These are phyloP conservation scores for Cucumis cinereus DNA, from an alignment of 306 rosid genomes.

Conservation along the genomic window DNA sequence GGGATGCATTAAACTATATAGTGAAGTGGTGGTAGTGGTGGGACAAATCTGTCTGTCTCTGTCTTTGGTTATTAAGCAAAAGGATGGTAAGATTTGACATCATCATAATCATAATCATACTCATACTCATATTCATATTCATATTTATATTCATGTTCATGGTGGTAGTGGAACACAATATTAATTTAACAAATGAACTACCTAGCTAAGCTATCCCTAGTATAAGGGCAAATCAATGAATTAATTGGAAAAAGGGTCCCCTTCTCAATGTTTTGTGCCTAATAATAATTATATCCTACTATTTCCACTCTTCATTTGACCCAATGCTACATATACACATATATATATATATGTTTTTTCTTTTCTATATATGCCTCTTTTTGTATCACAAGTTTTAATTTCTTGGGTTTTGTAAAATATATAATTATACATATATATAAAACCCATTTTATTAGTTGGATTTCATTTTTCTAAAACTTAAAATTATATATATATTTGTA, in stretches of 20 bases:
- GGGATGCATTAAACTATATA: neutral
- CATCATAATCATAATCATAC: neutral
- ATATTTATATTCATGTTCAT: neutral
- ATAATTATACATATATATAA: neutral
- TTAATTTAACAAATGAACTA: neutral
- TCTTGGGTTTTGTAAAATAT: neutral
- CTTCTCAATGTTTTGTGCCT: neutral
- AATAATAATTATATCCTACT: neutral
- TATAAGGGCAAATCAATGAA: neutral
- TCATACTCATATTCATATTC: neutral
- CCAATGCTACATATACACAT: neutral
- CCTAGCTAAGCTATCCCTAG: neutral
- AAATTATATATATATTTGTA: too few relatives aligned
- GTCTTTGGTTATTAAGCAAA: neutral
- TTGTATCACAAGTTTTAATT: neutral
- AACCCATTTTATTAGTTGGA: neutral
- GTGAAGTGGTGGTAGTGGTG: neutral
- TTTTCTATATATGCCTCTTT: neutral
- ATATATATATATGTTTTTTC: neutral
- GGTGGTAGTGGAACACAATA: neutral
- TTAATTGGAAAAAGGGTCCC: neutral
- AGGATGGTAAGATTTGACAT: constrained; percentile 1
- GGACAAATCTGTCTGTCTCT: neutral
- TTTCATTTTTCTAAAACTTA: neutral
- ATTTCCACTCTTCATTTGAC: neutral